Conservation (phyloP, 192 early-diverging fungal genomes). For the Phycomyces nitens region DNA sequence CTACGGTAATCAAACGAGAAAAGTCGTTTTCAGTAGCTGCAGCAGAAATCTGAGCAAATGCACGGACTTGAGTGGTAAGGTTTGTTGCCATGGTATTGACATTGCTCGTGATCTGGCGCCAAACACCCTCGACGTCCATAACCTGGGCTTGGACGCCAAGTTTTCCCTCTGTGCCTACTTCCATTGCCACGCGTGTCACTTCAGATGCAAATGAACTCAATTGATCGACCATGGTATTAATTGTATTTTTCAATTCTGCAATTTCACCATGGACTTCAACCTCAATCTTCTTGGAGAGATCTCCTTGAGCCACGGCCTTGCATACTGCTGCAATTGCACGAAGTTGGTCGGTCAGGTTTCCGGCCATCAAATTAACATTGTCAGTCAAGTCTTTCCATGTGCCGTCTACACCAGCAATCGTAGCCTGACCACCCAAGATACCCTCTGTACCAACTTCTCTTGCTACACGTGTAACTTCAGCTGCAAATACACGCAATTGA, state of each 20-base stretch:
- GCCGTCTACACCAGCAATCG: too few relatives aligned
- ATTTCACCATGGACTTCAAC: too few relatives aligned
- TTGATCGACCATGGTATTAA: conserved; percentile 68
- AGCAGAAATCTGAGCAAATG: conserved; percentile 74
- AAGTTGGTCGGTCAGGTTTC: too few relatives aligned
- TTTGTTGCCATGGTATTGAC: conserved; percentile 76
- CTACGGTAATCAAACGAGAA: conserved; percentile 69
- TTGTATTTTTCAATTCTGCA: too few relatives aligned
- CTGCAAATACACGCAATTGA: conserved; percentile 41
- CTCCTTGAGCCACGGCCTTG: too few relatives aligned
- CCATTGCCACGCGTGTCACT: too few relatives aligned
- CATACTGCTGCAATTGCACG: conserved; percentile 49
- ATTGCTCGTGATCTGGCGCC: conserved; percentile 58
- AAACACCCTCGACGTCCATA: conserved; percentile 46
- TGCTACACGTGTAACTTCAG: conserved; percentile 65
- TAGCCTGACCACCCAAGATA: too few relatives aligned
- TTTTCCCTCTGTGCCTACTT: conserved; percentile 67
- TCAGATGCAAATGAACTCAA: conserved; percentile 52
- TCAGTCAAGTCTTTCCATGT: conserved; percentile 58
- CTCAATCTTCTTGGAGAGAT: too few relatives aligned
- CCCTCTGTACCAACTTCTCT: conserved; percentile 68
- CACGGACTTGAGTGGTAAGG: conserved; percentile 74
- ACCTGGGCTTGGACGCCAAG: conserved; percentile 60
- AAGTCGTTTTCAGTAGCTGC: conserved; percentile 72
- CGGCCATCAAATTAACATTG: too few relatives aligned